phyloP scores from a whole-genome alignment of 768 basidiomycete genomes.

The Macrocybe gigantea region DNA sequence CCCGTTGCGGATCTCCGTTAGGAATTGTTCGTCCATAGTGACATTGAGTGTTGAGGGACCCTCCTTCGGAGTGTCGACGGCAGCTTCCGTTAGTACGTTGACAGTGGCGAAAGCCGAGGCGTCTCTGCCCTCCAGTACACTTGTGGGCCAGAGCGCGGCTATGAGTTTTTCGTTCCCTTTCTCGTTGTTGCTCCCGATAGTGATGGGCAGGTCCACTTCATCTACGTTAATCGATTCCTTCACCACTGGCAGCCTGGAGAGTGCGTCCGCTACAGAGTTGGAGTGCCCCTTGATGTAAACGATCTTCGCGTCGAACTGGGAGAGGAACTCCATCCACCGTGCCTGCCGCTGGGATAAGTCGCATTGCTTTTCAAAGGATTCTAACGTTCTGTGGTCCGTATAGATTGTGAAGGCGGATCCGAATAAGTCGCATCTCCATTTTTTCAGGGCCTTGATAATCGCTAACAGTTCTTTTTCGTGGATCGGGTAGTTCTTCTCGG shows the following conservation, averaged over 20 bases:
- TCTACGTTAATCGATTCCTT: no score
- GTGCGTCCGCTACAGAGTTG: conserved; percentile 19
- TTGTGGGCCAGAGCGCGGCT: no score
- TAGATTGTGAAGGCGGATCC: conserved; percentile 4
- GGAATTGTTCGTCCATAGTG: no score
- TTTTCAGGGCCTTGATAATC: conserved; percentile 5
- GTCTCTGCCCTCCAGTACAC: no score
- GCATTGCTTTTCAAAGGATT: conserved; percentile 5
- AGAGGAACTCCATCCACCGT: conserved; percentile 9
- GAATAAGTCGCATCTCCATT: conserved; percentile 4
- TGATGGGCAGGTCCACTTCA: no score
- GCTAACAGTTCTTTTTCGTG: conserved; percentile 17
- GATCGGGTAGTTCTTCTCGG: conserved; percentile 21
- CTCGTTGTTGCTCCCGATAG: no score
- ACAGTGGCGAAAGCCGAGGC: no score
- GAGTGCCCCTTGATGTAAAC: conserved; percentile 4
- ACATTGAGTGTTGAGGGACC: no score
- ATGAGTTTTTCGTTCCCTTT: no score
- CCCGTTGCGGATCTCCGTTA: no score
- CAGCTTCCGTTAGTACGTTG: no score
- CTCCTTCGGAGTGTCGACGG: no score
- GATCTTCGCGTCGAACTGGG: conserved; percentile 7
- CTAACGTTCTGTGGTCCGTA: conserved; percentile 8
- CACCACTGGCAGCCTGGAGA: conserved; percentile 16
- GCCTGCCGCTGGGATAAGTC: conserved; percentile 7